Base-by-base conservation (phyloP, 208 protist species). In the Leptomonas pyrrhocoris region DNA sequence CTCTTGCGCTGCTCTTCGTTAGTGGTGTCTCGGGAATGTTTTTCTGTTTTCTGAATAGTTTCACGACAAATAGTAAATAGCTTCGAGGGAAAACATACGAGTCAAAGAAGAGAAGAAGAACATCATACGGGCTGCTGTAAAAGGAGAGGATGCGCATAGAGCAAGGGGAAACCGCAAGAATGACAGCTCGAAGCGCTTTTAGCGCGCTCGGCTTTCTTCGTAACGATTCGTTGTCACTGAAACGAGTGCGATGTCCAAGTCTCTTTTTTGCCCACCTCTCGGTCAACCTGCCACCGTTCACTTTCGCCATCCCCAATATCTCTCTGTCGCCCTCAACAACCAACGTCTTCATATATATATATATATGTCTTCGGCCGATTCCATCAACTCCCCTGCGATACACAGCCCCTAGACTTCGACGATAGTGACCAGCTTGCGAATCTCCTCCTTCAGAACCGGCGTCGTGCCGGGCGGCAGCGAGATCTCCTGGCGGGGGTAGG, bases 391-490 rank as follows among this genome's bases (percentile, higher is more conserved):
- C 34, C 34, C 9, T 38, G 7, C 9, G 34, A 38, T 9, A 9
- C 9, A 73, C n/a, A 25, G 18, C 18, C 64, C 50, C 67, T 86
- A 80, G 46, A 92, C 62, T 40, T 96, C 86, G 2, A 84, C 85
- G 59, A 96, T 89, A 23, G 79, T 77, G 48, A 96, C 89, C 40
- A 95, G 77, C 23, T 89, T 54, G 46, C 83, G 87, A 53, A 96
- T 90, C 69, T 96, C 92, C 66, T 94, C 85, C 43, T 60, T 64
- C 27, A 85, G 66, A 19, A 96, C 65, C 43, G 84, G 86, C 21
- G 92, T 94, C 15, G 89, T 96, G 45, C 92, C 92, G 28, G 92
- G 86, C 18, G 89, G 84, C 15, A 96, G 80, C 16, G 48, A 40
- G 43, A 94, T 80, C 9, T 94, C 75, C 56, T 91, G 88, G 31